A percentile compares a stretch with the other conserved stretches of the same genome.
These are phyloP conservation scores for Carex parvula DNA, from an alignment of 176 grass and related monocot genomes.

Conservation along the genomic window DNA sequence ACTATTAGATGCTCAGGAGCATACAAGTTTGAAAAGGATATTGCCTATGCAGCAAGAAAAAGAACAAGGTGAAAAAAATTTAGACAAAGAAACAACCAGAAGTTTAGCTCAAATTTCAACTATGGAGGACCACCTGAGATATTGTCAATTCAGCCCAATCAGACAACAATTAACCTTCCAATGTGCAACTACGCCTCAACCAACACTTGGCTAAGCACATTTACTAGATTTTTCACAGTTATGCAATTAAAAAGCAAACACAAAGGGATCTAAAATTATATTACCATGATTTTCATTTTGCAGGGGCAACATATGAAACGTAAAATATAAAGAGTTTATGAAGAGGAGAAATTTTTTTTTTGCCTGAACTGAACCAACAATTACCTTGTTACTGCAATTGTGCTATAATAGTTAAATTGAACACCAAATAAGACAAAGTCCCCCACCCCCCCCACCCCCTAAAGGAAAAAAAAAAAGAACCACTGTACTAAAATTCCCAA, in stretches of 20 bases:
- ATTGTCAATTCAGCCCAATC: not conserved
- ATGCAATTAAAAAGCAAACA: too few species aligned
- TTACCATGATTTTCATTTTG: not conserved
- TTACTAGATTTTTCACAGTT: not conserved
- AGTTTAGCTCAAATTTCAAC: not conserved
- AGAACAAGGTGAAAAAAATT: constrained; percentile 17
- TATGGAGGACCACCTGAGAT: not conserved
- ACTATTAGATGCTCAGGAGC: constrained; percentile 96
- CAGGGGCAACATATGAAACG: not conserved
- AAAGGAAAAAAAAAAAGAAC: not conserved
- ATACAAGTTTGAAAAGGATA: constrained; percentile 92
- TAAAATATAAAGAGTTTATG: not conserved
- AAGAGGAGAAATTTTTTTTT: not conserved
- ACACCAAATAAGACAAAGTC: not conserved
- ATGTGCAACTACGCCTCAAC: not conserved
- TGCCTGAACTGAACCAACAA: not conserved
- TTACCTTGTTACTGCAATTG: not conserved
- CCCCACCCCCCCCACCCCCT: not conserved
- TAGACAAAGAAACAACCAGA: not conserved
- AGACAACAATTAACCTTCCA: not conserved
- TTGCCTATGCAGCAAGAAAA: constrained; percentile 35
- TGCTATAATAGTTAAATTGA: not conserved
- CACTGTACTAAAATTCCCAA: not conserved
- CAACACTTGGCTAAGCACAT: not conserved
- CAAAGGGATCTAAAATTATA: not conserved